Evolutionary conservation across 2,329 filamentous ascomycete species (phyloP), one percentile per base, ranked within the genome.

Genomic region (Aspergillus pseudoviridinutans): DNA sequence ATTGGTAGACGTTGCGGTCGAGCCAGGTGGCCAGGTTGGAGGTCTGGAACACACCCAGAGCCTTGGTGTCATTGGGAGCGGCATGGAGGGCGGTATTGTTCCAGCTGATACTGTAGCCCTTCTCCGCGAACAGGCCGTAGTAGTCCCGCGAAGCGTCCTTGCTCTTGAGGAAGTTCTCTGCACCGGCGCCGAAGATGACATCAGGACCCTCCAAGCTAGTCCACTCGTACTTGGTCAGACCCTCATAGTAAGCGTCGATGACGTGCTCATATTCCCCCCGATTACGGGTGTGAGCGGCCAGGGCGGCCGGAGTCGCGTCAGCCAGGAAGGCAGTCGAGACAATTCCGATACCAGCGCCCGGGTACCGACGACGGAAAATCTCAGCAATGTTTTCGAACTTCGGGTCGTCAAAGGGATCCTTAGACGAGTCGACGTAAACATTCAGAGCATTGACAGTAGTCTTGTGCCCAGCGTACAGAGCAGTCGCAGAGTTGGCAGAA

Each of bases 391-490:
- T 91, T 78, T 94, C 91, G 24, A 95, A 84, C 77, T 93, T 94
- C 54, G 91, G 91, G 68, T 95, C 91, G 69, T 95, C 91, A 62
- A 91, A 91, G 2, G 82, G 76, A 65, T 88, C 82, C 12, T 83
- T 79, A 50, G 88, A 91, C 0, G 88, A 91, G 71, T 95, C 91
- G 46, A 82, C 89, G 58, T 94, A 92, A 32, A 93, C 87, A 74
- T 88, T 89, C 75, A 94, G 84, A 28, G 89, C 88, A 68, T 94
- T 92, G 63, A 93, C 90, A 0, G 86, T 89, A 68, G 85, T 88
- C 81, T 94, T 94, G 79, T 94, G 90, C 35, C 91, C 91, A 25
- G 84, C 86, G 78, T 93, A 94, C 20, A 94, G 79, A 17, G 90
- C 89, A 47, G 88, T 90, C 3, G 90, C 90, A 4, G 88, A 91